Conservation (phyloP, 2,329 filamentous ascomycete genomes). For the Dactylellina cionopaga region DNA sequence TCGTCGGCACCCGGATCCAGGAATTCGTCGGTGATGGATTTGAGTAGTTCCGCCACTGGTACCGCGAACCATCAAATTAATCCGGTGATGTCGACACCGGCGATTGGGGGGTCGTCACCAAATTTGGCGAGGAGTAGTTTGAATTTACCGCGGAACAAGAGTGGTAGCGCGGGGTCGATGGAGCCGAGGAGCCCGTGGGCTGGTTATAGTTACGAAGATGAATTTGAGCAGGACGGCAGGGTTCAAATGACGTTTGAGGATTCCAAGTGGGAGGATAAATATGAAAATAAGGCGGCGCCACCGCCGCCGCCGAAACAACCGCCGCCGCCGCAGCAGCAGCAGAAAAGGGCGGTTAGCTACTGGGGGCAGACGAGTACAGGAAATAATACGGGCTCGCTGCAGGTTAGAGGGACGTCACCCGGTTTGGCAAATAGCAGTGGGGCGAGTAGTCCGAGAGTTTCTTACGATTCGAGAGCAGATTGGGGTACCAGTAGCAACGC, state of each 20-base stretch:
- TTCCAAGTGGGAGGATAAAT: constrained; percentile 22
- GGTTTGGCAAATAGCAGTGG: constrained; percentile 19
- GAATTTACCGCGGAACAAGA: constrained; percentile 43
- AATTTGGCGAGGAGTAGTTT: constrained; percentile 17
- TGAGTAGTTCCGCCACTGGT: constrained; percentile 9
- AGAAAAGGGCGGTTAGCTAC: constrained; percentile 44
- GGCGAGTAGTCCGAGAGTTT: constrained; percentile 36
- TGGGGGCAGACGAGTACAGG: constrained; percentile 40
- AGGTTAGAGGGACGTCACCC: constrained; percentile 29
- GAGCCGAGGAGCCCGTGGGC: constrained; percentile 38
- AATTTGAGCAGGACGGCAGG: constrained; percentile 58
- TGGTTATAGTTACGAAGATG: constrained; percentile 61
- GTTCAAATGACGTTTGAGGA: constrained; percentile 77
- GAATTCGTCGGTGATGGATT: constrained; percentile 42
- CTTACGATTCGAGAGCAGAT: constrained; percentile 36
- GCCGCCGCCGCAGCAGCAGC: constrained; percentile 52
- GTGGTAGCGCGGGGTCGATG: constrained; percentile 6
- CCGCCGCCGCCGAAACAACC: constrained; percentile 61
- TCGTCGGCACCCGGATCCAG: constrained; percentile 17
- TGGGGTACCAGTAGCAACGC: too few relatives aligned
- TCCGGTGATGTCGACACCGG: constrained; percentile 9
- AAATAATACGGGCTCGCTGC: constrained; percentile 7
- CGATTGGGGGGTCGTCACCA: constrained; percentile 31
- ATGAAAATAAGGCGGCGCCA: constrained; percentile 63
- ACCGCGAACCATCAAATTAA: neutral